These are phyloP conservation scores for Trametes cinnabarina DNA, from an alignment of 768 basidiomycete genomes.

Conservation along the genomic window DNA sequence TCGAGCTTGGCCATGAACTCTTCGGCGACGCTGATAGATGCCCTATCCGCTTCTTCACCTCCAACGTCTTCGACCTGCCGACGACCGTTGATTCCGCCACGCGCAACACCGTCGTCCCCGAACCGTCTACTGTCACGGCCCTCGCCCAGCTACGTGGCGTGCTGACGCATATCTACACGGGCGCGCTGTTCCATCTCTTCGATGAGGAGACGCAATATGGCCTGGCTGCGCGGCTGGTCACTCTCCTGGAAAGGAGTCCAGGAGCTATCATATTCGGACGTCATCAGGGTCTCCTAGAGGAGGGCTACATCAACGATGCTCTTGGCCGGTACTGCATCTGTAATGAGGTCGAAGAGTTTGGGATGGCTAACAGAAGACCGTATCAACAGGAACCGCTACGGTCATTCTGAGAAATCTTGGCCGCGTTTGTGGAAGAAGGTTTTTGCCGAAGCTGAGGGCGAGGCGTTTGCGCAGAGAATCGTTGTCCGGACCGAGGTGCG, in stretches of 20 bases:
- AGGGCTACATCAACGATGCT: conserved; percentile 30
- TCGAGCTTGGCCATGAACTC: conserved; percentile 31
- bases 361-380: neutral
- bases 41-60: conserved; percentile 30
- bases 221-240: conserved; percentile 29
- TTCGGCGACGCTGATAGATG: conserved; percentile 25
- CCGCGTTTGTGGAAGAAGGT: conserved; percentile 29
- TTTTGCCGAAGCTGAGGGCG: conserved; percentile 25
- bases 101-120: neutral
- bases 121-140: conserved; percentile 8
- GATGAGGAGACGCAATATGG: conserved; percentile 33
- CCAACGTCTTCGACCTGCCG: conserved; percentile 31
- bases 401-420: conserved; percentile 33
- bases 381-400: conserved; percentile 26
- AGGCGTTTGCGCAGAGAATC: conserved; percentile 22
- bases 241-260: conserved; percentile 23
- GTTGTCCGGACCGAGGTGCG: conserved; percentile 22
- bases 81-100: neutral
- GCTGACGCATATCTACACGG: conserved; percentile 31
- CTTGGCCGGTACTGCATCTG: conserved; percentile 22
- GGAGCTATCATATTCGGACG: conserved; percentile 34
- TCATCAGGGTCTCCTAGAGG: conserved; percentile 29
- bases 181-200: conserved; percentile 38
- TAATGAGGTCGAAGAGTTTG: neutral
- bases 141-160: conserved; percentile 27